phyloP scores from a whole-genome alignment of 2,329 filamentous ascomycete genomes.

The Mycogone perniciosa region DNA sequence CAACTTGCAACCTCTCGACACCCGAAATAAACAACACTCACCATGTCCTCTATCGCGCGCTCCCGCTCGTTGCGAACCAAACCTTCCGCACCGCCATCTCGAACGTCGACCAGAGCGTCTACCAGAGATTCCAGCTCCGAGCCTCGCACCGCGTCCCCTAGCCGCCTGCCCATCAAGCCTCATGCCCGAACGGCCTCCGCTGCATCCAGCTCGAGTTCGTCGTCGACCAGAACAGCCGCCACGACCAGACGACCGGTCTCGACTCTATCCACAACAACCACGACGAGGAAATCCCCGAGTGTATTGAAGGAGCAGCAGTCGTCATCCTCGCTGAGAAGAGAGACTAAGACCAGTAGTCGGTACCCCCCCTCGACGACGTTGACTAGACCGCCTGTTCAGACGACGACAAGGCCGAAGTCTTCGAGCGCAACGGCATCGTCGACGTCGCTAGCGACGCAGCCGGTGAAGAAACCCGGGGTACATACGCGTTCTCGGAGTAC shows the following conservation, averaged over 20 bases:
- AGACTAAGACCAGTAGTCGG: conserved; percentile 21
- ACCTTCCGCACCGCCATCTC: background rate
- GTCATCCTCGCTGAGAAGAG: conserved; percentile 3
- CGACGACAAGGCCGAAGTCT: conserved; percentile 24
- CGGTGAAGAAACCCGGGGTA: conserved; percentile 1
- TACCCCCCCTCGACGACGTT: conserved; percentile 31
- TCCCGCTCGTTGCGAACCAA: conserved; percentile 41
- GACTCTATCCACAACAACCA: background rate
- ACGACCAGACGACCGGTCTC: conserved; percentile 3
- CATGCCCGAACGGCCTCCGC: conserved; percentile 28
- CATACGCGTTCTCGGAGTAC: conserved; percentile 30
- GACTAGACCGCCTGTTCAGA: conserved; percentile 22
- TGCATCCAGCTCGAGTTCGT: conserved; percentile 16
- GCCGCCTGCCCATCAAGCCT: conserved; percentile 44
- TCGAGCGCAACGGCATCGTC: conserved; percentile 20
- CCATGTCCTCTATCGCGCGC: conserved; percentile 27
- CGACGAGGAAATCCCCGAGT: background rate
- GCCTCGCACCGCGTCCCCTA: conserved; percentile 39
- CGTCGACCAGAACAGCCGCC: conserved; percentile 9
- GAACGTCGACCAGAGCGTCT: conserved; percentile 20
- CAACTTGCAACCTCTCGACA: background rate
- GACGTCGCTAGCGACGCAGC: conserved; percentile 5
- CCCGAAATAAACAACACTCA: background rate
- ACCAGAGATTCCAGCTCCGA: conserved; percentile 17
- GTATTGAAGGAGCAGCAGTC: background rate